Conservation (phyloP, 768 basidiomycete species). For the Suillus clintonianus region DNA sequence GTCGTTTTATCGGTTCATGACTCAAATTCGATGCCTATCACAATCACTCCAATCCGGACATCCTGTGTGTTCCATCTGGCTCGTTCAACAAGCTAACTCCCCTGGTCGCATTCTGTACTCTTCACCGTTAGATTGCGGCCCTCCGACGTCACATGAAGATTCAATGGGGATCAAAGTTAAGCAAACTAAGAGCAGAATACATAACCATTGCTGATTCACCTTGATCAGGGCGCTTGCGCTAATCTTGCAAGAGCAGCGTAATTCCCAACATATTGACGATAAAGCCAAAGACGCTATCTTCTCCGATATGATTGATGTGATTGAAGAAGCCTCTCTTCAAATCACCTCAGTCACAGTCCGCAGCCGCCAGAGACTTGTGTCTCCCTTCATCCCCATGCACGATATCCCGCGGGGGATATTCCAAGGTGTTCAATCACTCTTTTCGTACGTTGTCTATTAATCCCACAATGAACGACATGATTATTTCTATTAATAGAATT, state of each 20-base stretch:
- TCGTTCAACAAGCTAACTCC: too few species aligned
- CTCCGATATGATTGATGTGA: constrained; percentile 6
- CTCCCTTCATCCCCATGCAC: constrained; percentile 67
- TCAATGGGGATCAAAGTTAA: constrained; percentile 63
- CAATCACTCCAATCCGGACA: too few species aligned
- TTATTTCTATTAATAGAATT: too few species aligned
- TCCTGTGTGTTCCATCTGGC: too few species aligned
- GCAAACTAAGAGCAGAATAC: too few species aligned
- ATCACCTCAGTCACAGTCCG: constrained; percentile 11
- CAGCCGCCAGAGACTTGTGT: constrained; percentile 37
- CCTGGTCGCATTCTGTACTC: constrained; percentile 63
- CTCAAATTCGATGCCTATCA: too few species aligned
- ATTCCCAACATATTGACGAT: neutral
- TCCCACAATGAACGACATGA: too few species aligned
- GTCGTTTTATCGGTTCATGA: too few species aligned
- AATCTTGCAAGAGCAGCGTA: constrained; percentile 3
- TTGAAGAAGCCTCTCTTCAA: constrained; percentile 7
- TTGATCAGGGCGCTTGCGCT: constrained; percentile 12
- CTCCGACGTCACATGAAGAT: constrained; percentile 52
- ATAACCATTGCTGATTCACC: neutral
- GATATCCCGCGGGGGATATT: constrained; percentile 73
- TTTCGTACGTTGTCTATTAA: constrained; percentile 68
- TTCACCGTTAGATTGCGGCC: constrained; percentile 71
- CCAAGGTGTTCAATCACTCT: constrained; percentile 59
- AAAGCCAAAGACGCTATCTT: neutral